Evolutionary conservation across 768 basidiomycete genomes (phyloP).

Genomic region (Pulveroboletus sp.): DNA sequence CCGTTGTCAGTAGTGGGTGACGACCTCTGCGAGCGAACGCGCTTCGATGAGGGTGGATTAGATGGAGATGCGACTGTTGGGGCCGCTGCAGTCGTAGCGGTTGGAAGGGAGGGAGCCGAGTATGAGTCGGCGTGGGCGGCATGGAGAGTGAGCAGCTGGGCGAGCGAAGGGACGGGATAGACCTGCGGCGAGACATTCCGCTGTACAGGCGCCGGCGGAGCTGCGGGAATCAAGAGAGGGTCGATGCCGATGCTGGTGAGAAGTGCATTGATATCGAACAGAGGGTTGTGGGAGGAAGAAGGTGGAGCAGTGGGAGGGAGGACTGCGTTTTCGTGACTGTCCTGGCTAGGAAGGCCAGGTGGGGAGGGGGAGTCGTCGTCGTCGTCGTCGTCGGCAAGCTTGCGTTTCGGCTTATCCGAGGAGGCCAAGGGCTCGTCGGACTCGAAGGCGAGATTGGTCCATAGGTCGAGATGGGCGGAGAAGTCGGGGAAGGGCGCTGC

Average conservation of each 20-base stretch:
- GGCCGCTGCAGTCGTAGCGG: conserved; percentile 12
- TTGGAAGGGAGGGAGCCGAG: conserved; percentile 13
- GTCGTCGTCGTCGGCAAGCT: conserved; percentile 33
- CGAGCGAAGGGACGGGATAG: conserved; percentile 49
- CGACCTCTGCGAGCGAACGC: conserved; percentile 50
- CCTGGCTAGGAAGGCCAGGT: conserved; percentile 35
- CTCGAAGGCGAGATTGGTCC: conserved; percentile 80
- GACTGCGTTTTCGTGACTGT: conserved; percentile 57
- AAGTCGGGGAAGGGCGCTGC: conserved; percentile 67
- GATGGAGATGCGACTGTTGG: conserved; percentile 15
- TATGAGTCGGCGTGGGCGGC: conserved; percentile 32
- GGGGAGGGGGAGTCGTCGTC: conserved; percentile 30
- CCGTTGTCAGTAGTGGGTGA: conserved; percentile 32
- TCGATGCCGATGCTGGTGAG: conserved; percentile 39
- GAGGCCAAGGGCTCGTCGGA: conserved; percentile 59
- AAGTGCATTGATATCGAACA: conserved; percentile 40
- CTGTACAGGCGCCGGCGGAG: conserved; percentile 25
- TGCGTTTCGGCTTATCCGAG: conserved; percentile 30
- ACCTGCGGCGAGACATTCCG: conserved; percentile 18
- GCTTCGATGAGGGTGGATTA: conserved; percentile 37
- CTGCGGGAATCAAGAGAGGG: conserved; percentile 35
- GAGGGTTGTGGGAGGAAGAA: conserved; percentile 29
- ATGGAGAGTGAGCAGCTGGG: conserved; percentile 65
- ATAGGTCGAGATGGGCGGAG: conserved; percentile 72
- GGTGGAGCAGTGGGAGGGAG: conserved; percentile 37